Conservation (phyloP, 768 basidiomycete genomes). For the Phanerodontia chrysosporium region DNA sequence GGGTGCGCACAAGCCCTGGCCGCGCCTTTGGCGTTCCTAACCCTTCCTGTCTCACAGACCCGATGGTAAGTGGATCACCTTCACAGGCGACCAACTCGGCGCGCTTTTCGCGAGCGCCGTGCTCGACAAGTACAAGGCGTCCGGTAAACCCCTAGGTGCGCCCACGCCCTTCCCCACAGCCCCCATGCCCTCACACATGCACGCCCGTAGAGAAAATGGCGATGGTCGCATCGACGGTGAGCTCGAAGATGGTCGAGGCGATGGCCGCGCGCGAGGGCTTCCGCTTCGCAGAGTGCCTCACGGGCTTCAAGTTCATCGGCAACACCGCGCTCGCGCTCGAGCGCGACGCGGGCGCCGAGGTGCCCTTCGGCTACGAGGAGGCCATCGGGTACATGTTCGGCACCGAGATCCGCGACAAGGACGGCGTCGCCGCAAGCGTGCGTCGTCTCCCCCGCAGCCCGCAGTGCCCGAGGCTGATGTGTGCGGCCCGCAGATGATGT, state of each 20-base stretch:
- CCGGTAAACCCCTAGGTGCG: constrained; percentile 42
- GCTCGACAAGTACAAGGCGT: constrained; percentile 40
- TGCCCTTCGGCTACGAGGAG: constrained; percentile 84
- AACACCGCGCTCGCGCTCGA: constrained; percentile 71
- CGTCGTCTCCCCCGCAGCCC: constrained; percentile 8
- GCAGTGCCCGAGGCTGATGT: neutral
- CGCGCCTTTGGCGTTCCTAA: neutral
- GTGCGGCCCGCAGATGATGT: constrained; percentile 44
- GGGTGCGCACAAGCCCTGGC: constrained; percentile 33
- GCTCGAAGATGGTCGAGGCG: constrained; percentile 82
- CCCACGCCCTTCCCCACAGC: neutral
- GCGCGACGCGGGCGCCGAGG: constrained; percentile 57
- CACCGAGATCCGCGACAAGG: constrained; percentile 75
- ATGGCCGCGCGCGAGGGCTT: constrained; percentile 79
- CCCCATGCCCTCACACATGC: neutral
- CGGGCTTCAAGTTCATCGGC: constrained; percentile 90
- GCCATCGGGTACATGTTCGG: constrained; percentile 93
- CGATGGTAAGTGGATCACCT: constrained; percentile 60
- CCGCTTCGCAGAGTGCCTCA: constrained; percentile 80
- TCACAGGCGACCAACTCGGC: constrained; percentile 87
- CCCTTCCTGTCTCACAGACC: constrained; percentile 22
- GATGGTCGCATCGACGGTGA: constrained; percentile 88
- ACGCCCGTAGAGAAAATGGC: constrained; percentile 51
- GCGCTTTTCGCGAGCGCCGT: constrained; percentile 46
- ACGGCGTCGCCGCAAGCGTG: constrained; percentile 81